Base-by-base conservation (phyloP, 164 flowering plant genomes). In the Sedum album region DNA sequence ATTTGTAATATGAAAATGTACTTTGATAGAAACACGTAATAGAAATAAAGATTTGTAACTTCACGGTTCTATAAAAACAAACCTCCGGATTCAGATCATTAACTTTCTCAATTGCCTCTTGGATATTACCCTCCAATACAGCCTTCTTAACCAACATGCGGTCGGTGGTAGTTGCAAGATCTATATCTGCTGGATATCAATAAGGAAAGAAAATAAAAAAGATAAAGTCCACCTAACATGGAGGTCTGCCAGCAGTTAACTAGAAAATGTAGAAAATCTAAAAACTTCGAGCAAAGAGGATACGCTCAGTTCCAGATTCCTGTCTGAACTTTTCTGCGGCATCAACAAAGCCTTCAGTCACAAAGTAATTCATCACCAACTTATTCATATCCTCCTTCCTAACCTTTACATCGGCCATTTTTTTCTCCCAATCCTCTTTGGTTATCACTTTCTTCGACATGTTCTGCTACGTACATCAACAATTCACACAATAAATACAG, bases 31-130 rank as follows among this genome's bases (percentile, higher is more conserved):
- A 28, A 57, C 20, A 25, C 30, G 9, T 7, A 55, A 28, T 28
- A 28, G 2, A 10, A 23, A 53, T 26, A 33, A 28, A 3, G 26
- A 28, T 57, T 57, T 57, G 62, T 26, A 57, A 26, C 33, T 23
- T 28, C 33, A 26, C 6, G 62, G 33, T 57, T 26, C 20, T 28
- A 57, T 0, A 14, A 41, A n/a, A 35, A 69, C 76, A 4, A 69
- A 91, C 99, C 95, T 93, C 97, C 48, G 97, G 98, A 76, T 92
- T 90, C 72, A 92, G 80, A 75, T 92, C 95, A 77, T 93, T 93
- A 6, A 93, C 98, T 86, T 83, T 93, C 75, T 90, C 97, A 70
- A 91, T 89, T 17, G 98, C 98, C 79, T 90, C 98, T 84, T 90
- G 94, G 64, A 93, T 88, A 80, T 93, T 85, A 36, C 98, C 98